Conservation (phyloP, 1,284 basidiomycete genomes). For the Ustilago curta region DNA sequence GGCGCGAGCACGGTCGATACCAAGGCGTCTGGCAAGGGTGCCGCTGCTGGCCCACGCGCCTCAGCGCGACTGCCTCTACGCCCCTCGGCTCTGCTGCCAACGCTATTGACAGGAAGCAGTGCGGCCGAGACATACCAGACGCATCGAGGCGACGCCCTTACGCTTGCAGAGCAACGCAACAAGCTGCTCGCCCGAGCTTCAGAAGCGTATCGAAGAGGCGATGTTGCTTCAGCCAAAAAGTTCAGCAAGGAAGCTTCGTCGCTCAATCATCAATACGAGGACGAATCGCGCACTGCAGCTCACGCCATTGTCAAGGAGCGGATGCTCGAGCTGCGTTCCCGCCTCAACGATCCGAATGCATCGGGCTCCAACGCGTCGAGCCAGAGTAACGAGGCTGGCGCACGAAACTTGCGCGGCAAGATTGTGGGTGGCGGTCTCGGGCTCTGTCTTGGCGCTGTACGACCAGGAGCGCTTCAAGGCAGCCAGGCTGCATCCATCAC, state of each 20-base stretch:
- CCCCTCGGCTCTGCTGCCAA: constrained; percentile 85
- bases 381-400: constrained; percentile 82
- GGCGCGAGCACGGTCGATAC: constrained; percentile 5
- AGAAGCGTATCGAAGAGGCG: constrained; percentile 91
- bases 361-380: constrained; percentile 26
- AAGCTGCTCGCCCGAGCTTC: constrained; percentile 94
- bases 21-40: constrained; percentile 5
- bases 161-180: constrained; percentile 91
- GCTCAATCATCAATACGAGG: constrained; percentile 87
- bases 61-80: constrained; percentile 75
- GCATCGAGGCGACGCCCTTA: constrained; percentile 85
- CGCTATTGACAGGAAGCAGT: constrained; percentile 74
- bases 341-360: constrained; percentile 74
- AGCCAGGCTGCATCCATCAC: constrained; percentile 52
- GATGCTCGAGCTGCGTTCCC: constrained; percentile 77
- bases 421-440: constrained; percentile 80
- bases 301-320: constrained; percentile 85
- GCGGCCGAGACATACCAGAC: constrained; percentile 85
- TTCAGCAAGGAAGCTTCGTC: constrained; percentile 93
- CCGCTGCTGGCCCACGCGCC: constrained; percentile 8
- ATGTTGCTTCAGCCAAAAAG: constrained; percentile 91
- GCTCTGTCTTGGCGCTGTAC: constrained; percentile 62
- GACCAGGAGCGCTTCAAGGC: constrained; percentile 30
- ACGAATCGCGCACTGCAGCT: constrained; percentile 83
- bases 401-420: constrained; percentile 81